Conservation (phyloP, 2,329 filamentous ascomycete genomes). For the Monosporascus sp. region DNA sequence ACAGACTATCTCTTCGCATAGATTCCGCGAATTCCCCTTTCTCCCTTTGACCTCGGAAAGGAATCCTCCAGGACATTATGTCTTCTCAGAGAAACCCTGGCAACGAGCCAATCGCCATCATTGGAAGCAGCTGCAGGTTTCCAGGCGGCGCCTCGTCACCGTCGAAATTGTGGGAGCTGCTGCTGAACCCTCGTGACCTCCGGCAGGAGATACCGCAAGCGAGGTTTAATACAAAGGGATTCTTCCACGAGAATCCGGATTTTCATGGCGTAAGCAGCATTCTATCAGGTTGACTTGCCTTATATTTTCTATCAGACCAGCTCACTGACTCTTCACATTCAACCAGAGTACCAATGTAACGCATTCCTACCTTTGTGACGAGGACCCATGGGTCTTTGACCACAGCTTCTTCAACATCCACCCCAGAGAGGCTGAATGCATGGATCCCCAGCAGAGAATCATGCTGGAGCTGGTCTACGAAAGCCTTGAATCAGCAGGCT, state of each 20-base stretch:
- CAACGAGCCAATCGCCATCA: neutral
- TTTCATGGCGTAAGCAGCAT: too few species aligned
- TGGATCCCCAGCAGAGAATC: constrained; percentile 22
- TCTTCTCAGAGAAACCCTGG: too few species aligned
- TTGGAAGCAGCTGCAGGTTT: neutral
- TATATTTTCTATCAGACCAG: too few species aligned
- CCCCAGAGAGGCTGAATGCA: constrained; percentile 6
- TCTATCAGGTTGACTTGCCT: too few species aligned
- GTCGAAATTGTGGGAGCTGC: neutral
- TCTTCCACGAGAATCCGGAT: neutral
- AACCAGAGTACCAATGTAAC: neutral
- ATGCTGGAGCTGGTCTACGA: constrained; percentile 47
- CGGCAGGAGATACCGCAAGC: neutral
- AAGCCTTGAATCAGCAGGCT: constrained; percentile 32
- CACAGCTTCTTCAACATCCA: constrained; percentile 4
- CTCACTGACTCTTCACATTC: too few species aligned
- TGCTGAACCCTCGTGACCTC: neutral
- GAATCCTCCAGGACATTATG: too few species aligned
- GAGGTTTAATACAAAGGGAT: neutral
- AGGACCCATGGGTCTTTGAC: neutral
- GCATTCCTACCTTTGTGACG: neutral
- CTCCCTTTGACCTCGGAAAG: too few species aligned
- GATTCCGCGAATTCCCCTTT: too few species aligned
- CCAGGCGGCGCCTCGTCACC: neutral
- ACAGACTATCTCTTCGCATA: too few species aligned